Conservation (phyloP, 2,329 filamentous ascomycete genomes). For the Orbilia oligospora region DNA sequence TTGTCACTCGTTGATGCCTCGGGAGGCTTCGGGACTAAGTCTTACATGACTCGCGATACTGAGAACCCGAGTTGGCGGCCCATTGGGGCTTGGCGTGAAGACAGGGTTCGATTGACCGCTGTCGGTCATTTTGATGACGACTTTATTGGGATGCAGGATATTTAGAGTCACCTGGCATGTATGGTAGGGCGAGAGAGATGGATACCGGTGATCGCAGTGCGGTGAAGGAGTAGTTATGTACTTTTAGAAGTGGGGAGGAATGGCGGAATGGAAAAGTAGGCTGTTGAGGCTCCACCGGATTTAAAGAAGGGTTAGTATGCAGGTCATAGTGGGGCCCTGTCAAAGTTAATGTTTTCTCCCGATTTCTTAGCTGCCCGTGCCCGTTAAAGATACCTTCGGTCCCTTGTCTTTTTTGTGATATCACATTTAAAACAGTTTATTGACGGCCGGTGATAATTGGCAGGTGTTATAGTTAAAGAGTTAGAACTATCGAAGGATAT, state of each 20-base stretch:
- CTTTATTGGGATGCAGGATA: not conserved
- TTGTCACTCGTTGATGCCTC: no score
- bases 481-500: not conserved
- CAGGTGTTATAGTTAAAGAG: not conserved
- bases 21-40: not conserved
- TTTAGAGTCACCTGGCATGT: conserved; percentile 27
- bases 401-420: conserved; percentile 32
- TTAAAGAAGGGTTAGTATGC: conserved; percentile 28
- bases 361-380: not conserved
- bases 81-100: conserved; percentile 42
- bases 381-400: not conserved
- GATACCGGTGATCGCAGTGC: not conserved
- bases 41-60: conserved; percentile 59
- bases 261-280: not conserved
- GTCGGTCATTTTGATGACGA: conserved; percentile 35
- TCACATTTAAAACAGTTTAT: conserved; percentile 30
- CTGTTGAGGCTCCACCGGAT: conserved; percentile 25
- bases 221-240: not conserved
- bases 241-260: not conserved
- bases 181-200: not conserved
- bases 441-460: not conserved
- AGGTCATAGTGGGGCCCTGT: conserved; percentile 47
- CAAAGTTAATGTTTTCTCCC: conserved; percentile 17
- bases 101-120: conserved; percentile 24
- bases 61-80: conserved; percentile 52